phyloP scores from a whole-genome alignment of 306 rosid species.

The Spatholobus suberectus region DNA sequence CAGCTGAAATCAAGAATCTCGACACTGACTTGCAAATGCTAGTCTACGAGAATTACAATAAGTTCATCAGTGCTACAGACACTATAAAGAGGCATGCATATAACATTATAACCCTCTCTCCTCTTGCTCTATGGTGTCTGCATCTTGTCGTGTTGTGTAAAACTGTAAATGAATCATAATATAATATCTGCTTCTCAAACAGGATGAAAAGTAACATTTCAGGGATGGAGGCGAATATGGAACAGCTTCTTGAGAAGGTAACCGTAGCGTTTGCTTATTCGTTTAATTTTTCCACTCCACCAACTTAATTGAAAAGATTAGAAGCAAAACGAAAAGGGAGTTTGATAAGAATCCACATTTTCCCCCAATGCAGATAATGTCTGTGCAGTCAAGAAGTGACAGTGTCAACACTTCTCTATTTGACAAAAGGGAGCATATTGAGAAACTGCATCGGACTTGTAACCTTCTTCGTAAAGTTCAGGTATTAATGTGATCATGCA shows the following conservation, averaged over 20 bases:
- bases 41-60: slow-evolving; percentile 91
- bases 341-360: slow-evolving; percentile 18
- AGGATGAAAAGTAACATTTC: slow-evolving; percentile 96
- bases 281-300: neutral
- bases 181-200: slow-evolving; percentile 22
- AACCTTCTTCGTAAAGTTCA: slow-evolving; percentile 96
- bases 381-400: slow-evolving; percentile 94
- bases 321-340: neutral
- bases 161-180: neutral
- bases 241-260: slow-evolving; percentile 90
- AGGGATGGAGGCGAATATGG: slow-evolving; percentile 95
- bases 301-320: neutral
- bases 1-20: slow-evolving; percentile 98
- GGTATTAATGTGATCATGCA: slow-evolving; percentile 49
- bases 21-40: slow-evolving; percentile 96
- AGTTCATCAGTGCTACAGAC: slow-evolving; percentile 91
- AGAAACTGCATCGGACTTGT: slow-evolving; percentile 81
- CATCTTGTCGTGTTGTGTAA: neutral
- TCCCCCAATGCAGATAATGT: slow-evolving; percentile 70
- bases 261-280: neutral
- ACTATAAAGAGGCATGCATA: slow-evolving; percentile 71
- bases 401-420: slow-evolving; percentile 80
- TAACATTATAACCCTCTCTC: neutral
- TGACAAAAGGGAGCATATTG: slow-evolving; percentile 90
- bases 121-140: neutral